Percentiles rank a stretch among this genome's conserved stretches.
Conservation (phyloP, 108 stramenopile species). For the Discostella stelligeroides region DNA sequence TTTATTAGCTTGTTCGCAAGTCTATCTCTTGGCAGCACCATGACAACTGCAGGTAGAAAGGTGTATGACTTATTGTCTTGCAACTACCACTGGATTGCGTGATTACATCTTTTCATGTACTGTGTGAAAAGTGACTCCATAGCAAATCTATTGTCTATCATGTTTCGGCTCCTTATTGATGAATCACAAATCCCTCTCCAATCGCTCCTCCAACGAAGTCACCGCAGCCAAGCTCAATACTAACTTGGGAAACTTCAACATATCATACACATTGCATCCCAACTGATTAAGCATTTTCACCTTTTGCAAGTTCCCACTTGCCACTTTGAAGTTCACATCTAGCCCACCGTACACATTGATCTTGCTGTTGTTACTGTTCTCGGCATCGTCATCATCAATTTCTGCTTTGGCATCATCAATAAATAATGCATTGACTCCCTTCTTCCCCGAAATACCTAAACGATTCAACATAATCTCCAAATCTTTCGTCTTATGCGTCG, state of each 20-base stretch:
- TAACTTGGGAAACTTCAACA: slow-evolving; percentile 78
- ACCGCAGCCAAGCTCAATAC: slow-evolving; percentile 70
- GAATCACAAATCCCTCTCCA: slow-evolving; percentile 36
- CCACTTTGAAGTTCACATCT: slow-evolving; percentile 76
- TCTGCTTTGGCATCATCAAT: slow-evolving; percentile 62
- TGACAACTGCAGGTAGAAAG: too few species aligned
- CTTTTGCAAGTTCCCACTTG: slow-evolving; percentile 61
- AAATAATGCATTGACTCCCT: slow-evolving; percentile 64
- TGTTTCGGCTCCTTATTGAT: not conserved
- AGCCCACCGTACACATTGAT: slow-evolving; percentile 56
- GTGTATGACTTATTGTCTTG: too few species aligned
- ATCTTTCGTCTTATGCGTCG: slow-evolving; percentile 70
- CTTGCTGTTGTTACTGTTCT: too few species aligned
- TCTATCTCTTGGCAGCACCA: too few species aligned
- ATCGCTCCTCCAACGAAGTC: slow-evolving; percentile 60
- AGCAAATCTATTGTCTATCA: too few species aligned
- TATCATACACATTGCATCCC: slow-evolving; percentile 73
- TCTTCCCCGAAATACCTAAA: slow-evolving; percentile 53
- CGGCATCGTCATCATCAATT: slow-evolving; percentile 45
- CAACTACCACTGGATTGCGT: too few species aligned
- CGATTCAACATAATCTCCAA: slow-evolving; percentile 54
- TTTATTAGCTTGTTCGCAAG: too few species aligned
- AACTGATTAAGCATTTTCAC: slow-evolving; percentile 68
- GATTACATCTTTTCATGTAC: too few species aligned
- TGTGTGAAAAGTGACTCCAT: too few species aligned